Conservation (phyloP, 208 protist species). For the Kentomonas sorsogonicus region DNA sequence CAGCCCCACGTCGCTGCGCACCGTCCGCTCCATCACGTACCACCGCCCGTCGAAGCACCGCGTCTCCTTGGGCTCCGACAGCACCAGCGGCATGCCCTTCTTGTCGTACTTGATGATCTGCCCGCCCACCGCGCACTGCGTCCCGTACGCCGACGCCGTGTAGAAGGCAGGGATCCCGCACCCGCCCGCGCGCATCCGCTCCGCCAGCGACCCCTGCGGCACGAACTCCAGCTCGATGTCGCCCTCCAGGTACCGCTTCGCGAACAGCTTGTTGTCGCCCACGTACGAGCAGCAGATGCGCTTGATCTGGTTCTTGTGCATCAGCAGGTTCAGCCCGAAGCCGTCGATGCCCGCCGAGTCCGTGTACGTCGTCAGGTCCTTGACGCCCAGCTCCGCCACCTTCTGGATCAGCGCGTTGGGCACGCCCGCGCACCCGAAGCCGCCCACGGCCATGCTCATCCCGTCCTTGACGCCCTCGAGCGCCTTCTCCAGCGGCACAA, state of each 20-base stretch:
- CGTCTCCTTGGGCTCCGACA: slow-evolving; percentile 76
- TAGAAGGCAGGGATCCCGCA: slow-evolving; percentile 97
- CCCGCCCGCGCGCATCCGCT: slow-evolving; percentile 92
- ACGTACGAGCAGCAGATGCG: slow-evolving; percentile 94
- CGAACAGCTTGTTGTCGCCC: slow-evolving; percentile 95
- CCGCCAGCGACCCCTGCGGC: slow-evolving; percentile 95
- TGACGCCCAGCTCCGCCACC: slow-evolving; percentile 77
- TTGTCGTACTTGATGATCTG: slow-evolving; percentile 94
- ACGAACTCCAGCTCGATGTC: slow-evolving; percentile 95
- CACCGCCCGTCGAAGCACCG: slow-evolving; percentile 83
- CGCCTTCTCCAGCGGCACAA: slow-evolving; percentile 63
- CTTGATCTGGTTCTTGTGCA: slow-evolving; percentile 85
- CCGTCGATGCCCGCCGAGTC: slow-evolving; percentile 96
- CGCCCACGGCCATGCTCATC: slow-evolving; percentile 83
- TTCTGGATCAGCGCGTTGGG: slow-evolving; percentile 91
- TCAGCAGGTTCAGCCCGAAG: slow-evolving; percentile 93
- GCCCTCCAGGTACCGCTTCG: slow-evolving; percentile 91
- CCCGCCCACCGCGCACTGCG: slow-evolving; percentile 81
- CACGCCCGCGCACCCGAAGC: slow-evolving; percentile 95
- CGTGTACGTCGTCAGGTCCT: slow-evolving; percentile 91
- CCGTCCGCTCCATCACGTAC: slow-evolving; percentile 91
- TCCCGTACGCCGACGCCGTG: slow-evolving; percentile 94
- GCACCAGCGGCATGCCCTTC: slow-evolving; percentile 55
- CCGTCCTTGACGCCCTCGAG: slow-evolving; percentile 66
- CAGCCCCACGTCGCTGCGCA: slow-evolving; percentile 90